Evolutionary conservation across 495 filamentous ascomycete genomes (phyloP), one percentile per base, ranked within the genome.

Genomic region (Extremus antarcticus): DNA sequence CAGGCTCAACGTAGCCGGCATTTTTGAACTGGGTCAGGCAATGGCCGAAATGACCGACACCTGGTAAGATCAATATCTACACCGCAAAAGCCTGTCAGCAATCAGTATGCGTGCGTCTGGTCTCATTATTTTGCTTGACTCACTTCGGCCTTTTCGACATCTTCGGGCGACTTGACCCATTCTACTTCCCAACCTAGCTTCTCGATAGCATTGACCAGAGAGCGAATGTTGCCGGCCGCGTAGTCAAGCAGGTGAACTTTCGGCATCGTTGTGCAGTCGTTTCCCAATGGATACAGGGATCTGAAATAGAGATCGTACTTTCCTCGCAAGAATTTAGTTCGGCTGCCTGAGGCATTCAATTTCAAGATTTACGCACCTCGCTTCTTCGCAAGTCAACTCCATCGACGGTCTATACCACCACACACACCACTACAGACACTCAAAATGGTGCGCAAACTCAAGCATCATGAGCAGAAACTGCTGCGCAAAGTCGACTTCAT

Each of bases 31-130:
- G 87, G 24, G 81, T 80, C 56, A 96, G 79, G 66, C 92, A 98
- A 74, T 97, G 88, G 49, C 94, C 94, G 63, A 96, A 98, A 71
- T 97, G 91, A 46, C 92, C 92, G 49, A 98, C 92, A 60, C 92
- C 92, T 2, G 92, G 92, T 24, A 98, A 78, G 53, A 98, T 95
- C 54, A 98, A 74, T 76, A 81, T 88, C 84, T 90, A 59, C 52
- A 41, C n/a, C 1, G 15, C 0, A 11, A 22, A 20, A 1, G 19
- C 48, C 25, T 55, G 60, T 73, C 54, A 72, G 63, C 50, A 48
- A 43, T 60, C 46, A 55, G 62, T 43, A 48, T 10, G 7, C 43
- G 15, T 10, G 21, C 21, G 22, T 19, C 2, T 22, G 22, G 2
- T 11, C 46, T 24, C 8, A 7, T 24, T 13, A 7, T 10, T 9